These are phyloP conservation scores for Silene latifolia DNA, from an alignment of 148 eudicot species.

Conservation along the genomic window DNA sequence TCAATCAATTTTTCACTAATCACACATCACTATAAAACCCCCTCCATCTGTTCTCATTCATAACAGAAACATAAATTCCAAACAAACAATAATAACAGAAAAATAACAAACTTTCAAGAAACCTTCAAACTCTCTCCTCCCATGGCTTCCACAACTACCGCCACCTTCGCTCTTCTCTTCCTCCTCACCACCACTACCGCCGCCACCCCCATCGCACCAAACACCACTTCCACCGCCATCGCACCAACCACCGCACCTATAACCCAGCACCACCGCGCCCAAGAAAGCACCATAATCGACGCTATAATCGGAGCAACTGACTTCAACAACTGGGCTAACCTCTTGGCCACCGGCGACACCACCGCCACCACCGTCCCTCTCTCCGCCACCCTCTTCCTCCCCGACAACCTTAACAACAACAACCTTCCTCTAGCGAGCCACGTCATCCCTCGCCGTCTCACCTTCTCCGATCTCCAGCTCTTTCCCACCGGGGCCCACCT, in stretches of 20 bases:
- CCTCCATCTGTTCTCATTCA: not conserved
- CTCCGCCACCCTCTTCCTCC: conserved; percentile 52
- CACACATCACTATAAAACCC: not conserved
- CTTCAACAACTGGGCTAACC: conserved; percentile 42
- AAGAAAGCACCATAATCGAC: conserved; percentile 36
- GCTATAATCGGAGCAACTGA: conserved; percentile 43
- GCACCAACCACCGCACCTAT: not conserved
- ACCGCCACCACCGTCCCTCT: conserved; percentile 26
- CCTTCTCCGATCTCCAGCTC: conserved; percentile 38
- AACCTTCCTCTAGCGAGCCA: conserved; percentile 28
- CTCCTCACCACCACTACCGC: conserved; percentile 10
- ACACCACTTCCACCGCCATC: conserved; percentile 5
- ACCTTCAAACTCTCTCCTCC: not conserved
- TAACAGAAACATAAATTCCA: not conserved
- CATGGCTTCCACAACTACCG: conserved; percentile 8
- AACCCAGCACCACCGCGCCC: conserved; percentile 4
- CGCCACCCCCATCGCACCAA: no score
- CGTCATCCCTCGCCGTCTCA: conserved; percentile 39
- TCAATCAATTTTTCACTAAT: no score
- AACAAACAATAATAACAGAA: not conserved
- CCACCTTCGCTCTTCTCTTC: not conserved
- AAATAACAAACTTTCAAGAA: not conserved
- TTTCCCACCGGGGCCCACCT: conserved; percentile 24
- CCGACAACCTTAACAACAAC: conserved; percentile 31
- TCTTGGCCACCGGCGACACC: conserved; percentile 34